Conservation (phyloP, 345 rosid genomes). For the Gossypium longicalyx region DNA sequence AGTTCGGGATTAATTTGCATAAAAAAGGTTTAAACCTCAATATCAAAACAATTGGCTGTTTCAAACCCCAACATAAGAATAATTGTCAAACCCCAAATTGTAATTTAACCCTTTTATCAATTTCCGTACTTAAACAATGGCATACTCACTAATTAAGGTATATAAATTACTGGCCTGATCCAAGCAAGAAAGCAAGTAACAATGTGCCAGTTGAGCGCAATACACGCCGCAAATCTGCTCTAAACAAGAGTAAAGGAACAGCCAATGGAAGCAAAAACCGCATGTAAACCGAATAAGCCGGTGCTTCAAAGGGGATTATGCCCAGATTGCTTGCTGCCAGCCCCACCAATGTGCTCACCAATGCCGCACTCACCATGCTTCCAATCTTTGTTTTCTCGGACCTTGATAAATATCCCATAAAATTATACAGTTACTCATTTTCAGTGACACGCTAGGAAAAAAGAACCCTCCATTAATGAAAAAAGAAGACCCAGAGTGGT, state of each 20-base stretch:
- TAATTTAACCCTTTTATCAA: too few relatives aligned
- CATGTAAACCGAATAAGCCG: conserved; percentile 56
- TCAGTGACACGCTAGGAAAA: too few relatives aligned
- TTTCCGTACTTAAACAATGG: too few relatives aligned
- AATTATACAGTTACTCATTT: background rate
- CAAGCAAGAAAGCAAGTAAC: conserved; percentile 71
- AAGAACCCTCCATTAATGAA: background rate
- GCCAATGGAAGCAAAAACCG: conserved; percentile 68
- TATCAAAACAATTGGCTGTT: too few relatives aligned
- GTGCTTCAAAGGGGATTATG: conserved; percentile 27
- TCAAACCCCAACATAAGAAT: too few relatives aligned
- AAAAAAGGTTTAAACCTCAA: too few relatives aligned
- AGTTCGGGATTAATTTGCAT: too few relatives aligned
- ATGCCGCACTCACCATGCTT: conserved; percentile 67
- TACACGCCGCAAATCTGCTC: conserved; percentile 71
- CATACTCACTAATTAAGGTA: too few relatives aligned
- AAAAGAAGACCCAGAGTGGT: background rate
- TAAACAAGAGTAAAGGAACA: conserved; percentile 63
- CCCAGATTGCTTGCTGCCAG: conserved; percentile 19
- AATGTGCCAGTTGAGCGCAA: conserved; percentile 59
- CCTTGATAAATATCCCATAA: conserved; percentile 29
- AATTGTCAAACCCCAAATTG: too few relatives aligned
- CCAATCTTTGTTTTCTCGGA: conserved; percentile 81
- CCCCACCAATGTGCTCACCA: conserved; percentile 75
- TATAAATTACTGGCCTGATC: conserved; percentile 35